These are phyloP conservation scores for Plasmodium coatneyi DNA, from an alignment of 169 alveolate genomes.

Conservation along the genomic window DNA sequence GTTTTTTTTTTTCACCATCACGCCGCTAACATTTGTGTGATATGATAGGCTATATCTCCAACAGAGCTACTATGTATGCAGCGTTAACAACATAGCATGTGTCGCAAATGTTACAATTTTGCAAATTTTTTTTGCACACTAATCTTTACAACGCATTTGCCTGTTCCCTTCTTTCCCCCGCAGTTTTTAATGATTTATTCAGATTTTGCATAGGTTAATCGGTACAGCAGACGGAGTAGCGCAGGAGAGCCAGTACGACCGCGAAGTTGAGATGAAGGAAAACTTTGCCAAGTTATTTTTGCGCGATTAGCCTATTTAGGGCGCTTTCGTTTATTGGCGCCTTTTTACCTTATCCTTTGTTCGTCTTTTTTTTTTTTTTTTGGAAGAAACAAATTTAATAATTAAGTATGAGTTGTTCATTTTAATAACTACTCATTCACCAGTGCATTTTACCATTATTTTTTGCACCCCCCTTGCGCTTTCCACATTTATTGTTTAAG, in stretches of 20 bases:
- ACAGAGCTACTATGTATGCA: neutral
- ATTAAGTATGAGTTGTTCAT: slow-evolving; percentile 19
- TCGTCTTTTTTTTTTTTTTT: slow-evolving; percentile 24
- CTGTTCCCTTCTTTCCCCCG: slow-evolving; percentile 31
- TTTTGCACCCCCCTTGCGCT: neutral
- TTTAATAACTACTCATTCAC: slow-evolving; percentile 14
- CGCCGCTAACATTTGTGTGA: neutral
- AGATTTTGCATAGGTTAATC: slow-evolving; percentile 86
- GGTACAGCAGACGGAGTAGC: neutral
- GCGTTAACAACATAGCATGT: neutral
- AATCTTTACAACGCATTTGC: neutral
- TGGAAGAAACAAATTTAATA: slow-evolving; percentile 26
- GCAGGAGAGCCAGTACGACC: neutral
- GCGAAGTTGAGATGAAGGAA: neutral
- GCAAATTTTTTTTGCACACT: neutral
- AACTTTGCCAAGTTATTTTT: neutral
- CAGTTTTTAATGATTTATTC: slow-evolving; percentile 85
- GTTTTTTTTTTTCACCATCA: neutral
- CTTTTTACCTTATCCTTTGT: neutral
- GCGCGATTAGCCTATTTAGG: neutral
- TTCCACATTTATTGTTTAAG: neutral
- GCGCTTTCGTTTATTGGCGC: neutral
- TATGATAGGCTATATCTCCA: neutral
- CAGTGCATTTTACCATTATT: neutral
- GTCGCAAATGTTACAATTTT: neutral